A percentile compares a stretch with the other conserved stretches of the same genome.
Evolutionary conservation across 1,139 yeast genomes (phyloP).

Genomic region (Nadsonia starkeyi-henricii): DNA sequence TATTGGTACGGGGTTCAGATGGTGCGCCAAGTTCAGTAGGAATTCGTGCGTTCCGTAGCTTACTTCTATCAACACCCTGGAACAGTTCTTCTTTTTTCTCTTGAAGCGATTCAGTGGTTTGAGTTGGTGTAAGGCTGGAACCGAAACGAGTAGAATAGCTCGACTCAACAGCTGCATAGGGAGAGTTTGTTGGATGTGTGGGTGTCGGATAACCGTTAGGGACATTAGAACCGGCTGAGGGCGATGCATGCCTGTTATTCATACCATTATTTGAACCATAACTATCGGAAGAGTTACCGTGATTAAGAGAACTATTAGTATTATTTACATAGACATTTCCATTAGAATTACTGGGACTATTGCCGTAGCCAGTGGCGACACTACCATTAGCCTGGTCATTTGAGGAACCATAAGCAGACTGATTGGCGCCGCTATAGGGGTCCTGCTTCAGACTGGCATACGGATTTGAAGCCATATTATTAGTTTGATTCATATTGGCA

Average conservation of each 20-base stretch:
- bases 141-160: conserved; percentile 15
- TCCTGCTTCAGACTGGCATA: conserved; percentile 9
- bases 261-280: too few relatives aligned
- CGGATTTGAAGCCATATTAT: conserved; percentile 7
- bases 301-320: too few relatives aligned
- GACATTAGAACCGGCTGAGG: too few relatives aligned
- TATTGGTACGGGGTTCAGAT: conserved; percentile 9
- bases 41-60: too few relatives aligned
- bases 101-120: conserved; percentile 12
- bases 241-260: too few relatives aligned
- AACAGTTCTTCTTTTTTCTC: conserved; percentile 19
- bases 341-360: background rate
- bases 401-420: conserved; percentile 7
- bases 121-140: conserved; percentile 10
- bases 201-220: background rate
- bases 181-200: conserved; percentile 10
- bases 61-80: conserved; percentile 11
- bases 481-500: conserved; percentile 1
- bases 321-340: background rate
- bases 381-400: background rate
- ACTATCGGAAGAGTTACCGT: too few relatives aligned
- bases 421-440: conserved; percentile 7
- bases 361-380: background rate
- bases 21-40: conserved; percentile 3
- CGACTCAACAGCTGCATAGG: conserved; percentile 17